Conservation (phyloP, 2,329 filamentous ascomycete genomes). For the Diplodia corticola region DNA sequence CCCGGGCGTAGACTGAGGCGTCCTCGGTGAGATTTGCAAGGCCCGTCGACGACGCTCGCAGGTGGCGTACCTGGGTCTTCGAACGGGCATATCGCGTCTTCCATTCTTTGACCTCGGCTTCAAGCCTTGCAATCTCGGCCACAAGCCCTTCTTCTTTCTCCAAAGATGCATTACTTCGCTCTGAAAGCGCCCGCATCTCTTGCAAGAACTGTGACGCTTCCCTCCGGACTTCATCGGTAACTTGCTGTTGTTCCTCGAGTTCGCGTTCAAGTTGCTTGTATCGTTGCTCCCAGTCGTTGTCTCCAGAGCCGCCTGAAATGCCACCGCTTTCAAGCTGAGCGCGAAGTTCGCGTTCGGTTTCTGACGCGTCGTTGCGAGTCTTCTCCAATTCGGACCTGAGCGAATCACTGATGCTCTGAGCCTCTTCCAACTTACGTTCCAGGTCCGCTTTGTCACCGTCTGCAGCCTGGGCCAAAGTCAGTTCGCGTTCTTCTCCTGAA, state of each 20-base stretch:
- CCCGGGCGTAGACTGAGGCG: slow-evolving; percentile 65
- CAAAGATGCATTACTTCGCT: slow-evolving; percentile 74
- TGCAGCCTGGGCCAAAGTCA: slow-evolving; percentile 41
- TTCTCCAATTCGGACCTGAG: slow-evolving; percentile 77
- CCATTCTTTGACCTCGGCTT: slow-evolving; percentile 86
- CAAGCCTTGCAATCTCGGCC: slow-evolving; percentile 71
- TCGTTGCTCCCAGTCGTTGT: slow-evolving; percentile 39
- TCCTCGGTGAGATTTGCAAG: slow-evolving; percentile 63
- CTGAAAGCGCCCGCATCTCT: slow-evolving; percentile 86
- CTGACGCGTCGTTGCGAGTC: slow-evolving; percentile 67
- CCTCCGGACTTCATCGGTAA: slow-evolving; percentile 82
- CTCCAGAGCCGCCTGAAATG: slow-evolving; percentile 28
- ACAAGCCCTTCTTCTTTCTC: slow-evolving; percentile 81
- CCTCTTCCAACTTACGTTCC: slow-evolving; percentile 70
- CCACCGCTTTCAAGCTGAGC: slow-evolving; percentile 57
- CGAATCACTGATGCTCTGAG: slow-evolving; percentile 65
- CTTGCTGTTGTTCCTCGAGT: slow-evolving; percentile 76
- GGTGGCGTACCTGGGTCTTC: slow-evolving; percentile 80
- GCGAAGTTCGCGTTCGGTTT: slow-evolving; percentile 62
- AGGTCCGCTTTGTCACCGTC: slow-evolving; percentile 68
- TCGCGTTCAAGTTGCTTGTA: slow-evolving; percentile 51
- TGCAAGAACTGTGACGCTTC: slow-evolving; percentile 80
- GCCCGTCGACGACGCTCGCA: slow-evolving; percentile 79
- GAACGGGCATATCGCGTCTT: slow-evolving; percentile 82
- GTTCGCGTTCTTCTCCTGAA: not conserved